Evolutionary conservation across 2,329 filamentous ascomycete genomes (phyloP).

Genomic region (Dichotomopilus funicola): DNA sequence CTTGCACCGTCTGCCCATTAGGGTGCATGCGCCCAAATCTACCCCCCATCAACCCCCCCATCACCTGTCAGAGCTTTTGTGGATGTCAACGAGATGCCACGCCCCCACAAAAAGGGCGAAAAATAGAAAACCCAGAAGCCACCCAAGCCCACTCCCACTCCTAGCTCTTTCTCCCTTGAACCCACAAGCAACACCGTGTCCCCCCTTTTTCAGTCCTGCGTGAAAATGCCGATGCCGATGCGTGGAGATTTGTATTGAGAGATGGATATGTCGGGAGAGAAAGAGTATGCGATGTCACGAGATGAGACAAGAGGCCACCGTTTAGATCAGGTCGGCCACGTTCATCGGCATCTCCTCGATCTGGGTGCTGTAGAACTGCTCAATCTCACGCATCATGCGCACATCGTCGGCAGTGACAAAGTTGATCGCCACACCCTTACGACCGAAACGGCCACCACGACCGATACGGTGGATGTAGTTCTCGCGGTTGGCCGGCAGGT

Average conservation of each 20-base stretch:
- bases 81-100: slow-evolving; percentile 21
- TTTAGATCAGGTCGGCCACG: slow-evolving; percentile 68
- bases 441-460: slow-evolving; percentile 98
- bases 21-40: slow-evolving; percentile 18
- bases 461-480: slow-evolving; percentile 99
- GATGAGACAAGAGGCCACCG: neutral
- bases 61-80: slow-evolving; percentile 19
- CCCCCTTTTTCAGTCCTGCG: slow-evolving; percentile 17
- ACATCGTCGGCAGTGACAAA: slow-evolving; percentile 99
- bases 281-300: slow-evolving; percentile 15
- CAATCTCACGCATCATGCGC: slow-evolving; percentile 99
- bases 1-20: slow-evolving; percentile 25
- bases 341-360: slow-evolving; percentile 99
- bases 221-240: slow-evolving; percentile 21
- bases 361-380: slow-evolving; percentile 99
- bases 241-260: slow-evolving; percentile 10
- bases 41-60: neutral
- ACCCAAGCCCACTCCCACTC: slow-evolving; percentile 8
- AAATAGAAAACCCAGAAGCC: slow-evolving; percentile 17
- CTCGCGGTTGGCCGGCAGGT: slow-evolving; percentile 96
- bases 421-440: slow-evolving; percentile 99
- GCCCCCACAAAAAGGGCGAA: slow-evolving; percentile 13
- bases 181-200: slow-evolving; percentile 15
- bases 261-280: slow-evolving; percentile 21
- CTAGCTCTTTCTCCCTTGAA: slow-evolving; percentile 17